phyloP scores from a whole-genome alignment of 1,284 basidiomycete genomes.

The Moesziomyces globuligerus region DNA sequence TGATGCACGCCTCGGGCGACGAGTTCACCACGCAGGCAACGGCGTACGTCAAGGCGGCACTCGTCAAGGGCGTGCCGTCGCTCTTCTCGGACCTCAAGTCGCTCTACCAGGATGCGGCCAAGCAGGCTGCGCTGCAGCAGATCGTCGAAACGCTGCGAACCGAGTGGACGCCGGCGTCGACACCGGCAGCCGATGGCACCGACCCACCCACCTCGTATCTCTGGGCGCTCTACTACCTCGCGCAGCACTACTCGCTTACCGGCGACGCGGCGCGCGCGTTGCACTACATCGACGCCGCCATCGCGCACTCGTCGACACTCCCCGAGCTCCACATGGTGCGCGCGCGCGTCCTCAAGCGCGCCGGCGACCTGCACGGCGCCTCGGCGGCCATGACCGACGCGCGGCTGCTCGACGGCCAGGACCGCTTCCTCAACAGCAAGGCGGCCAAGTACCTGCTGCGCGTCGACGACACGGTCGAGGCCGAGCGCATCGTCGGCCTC shows the following conservation, averaged over 20 bases:
- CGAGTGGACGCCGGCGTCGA: constrained; percentile 45
- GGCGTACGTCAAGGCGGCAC: constrained; percentile 77
- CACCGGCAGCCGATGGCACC: constrained; percentile 35
- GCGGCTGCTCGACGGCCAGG: constrained; percentile 87
- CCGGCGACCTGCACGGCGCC: constrained; percentile 82
- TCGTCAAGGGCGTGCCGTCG: constrained; percentile 90
- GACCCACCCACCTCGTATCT: constrained; percentile 86
- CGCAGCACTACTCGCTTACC: constrained; percentile 82
- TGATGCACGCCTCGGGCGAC: constrained; percentile 59
- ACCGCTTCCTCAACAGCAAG: constrained; percentile 95
- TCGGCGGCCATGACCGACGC: constrained; percentile 84
- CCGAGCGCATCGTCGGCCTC: constrained; percentile 51
- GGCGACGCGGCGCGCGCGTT: constrained; percentile 73
- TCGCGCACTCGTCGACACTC: constrained; percentile 88
- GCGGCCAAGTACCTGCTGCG: constrained; percentile 89
- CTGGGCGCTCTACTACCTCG: constrained; percentile 94
- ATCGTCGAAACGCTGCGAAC: constrained; percentile 70
- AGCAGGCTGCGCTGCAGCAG: constrained; percentile 78
- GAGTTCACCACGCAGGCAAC: constrained; percentile 78
- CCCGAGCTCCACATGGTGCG: constrained; percentile 89
- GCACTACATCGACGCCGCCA: constrained; percentile 75
- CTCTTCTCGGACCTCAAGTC: constrained; percentile 92
- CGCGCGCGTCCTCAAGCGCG: constrained; percentile 85
- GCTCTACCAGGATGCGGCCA: constrained; percentile 77
- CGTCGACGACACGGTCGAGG: constrained; percentile 74